Conservation (phyloP, 768 basidiomycete species). For the Coprinopsis marcescibilis region DNA sequence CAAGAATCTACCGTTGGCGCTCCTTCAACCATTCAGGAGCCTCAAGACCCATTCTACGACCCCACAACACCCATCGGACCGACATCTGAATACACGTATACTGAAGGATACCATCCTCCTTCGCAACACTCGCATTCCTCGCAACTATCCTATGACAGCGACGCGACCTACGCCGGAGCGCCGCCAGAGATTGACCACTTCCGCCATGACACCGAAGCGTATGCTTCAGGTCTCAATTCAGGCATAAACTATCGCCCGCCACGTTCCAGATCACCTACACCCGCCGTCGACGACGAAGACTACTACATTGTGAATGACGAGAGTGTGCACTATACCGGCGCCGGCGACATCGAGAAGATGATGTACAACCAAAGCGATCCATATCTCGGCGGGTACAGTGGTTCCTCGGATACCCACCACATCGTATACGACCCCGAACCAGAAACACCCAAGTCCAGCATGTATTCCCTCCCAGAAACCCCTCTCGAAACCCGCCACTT, state of each 20-base stretch:
- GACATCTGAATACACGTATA: conserved; percentile 30
- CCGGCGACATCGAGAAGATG: conserved; percentile 34
- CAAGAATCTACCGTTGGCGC: conserved; percentile 13
- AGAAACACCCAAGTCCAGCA: conserved; percentile 34
- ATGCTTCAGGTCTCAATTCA: conserved; percentile 55
- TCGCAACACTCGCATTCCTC: conserved; percentile 30
- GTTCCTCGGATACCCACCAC: no score
- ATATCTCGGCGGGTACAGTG: conserved; percentile 20
- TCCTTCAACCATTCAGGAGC: conserved; percentile 7
- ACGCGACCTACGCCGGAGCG: conserved; percentile 27
- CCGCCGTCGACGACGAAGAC: conserved; percentile 68
- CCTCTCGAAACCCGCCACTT: conserved; percentile 73
- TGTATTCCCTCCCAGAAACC: conserved; percentile 41
- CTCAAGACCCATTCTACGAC: conserved; percentile 24
- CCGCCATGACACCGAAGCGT: conserved; percentile 61
- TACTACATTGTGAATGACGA: conserved; percentile 54
- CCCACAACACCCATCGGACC: conserved; percentile 18
- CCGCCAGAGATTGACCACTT: conserved; percentile 50
- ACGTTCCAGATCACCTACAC: conserved; percentile 73
- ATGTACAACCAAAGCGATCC: conserved; percentile 17
- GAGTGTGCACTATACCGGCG: conserved; percentile 49
- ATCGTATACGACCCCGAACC: conserved; percentile 38
- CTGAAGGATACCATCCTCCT: conserved; percentile 30
- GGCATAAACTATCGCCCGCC: conserved; percentile 44
- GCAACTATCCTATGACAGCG: conserved; percentile 25